Evolutionary conservation across 768 basidiomycete genomes (phyloP), one percentile per base, ranked within the genome.

Genomic region (Heimioporus sp.): DNA sequence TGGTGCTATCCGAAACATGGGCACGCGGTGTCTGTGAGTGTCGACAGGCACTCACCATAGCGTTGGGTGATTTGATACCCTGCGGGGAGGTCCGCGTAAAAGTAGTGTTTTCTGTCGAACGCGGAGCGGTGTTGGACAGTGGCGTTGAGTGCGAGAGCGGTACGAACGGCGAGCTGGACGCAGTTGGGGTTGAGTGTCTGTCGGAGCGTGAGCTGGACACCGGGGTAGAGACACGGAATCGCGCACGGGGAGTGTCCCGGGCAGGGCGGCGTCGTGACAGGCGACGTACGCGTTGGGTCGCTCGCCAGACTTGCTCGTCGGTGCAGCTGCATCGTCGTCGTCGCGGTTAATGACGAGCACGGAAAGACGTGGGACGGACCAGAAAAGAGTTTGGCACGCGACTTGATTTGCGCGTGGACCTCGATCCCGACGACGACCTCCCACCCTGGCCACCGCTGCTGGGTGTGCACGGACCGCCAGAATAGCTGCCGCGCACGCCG

Each of bases 1-100:
- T 0, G 94, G 92, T 32, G 85, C 94, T 97, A 20, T 30, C 48
- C 36, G 39, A 43, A 34, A 53, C 20, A 13, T 32, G 13, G 24
- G 24, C 24, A 7, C 24, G 24, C 24, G 5, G 35, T 13, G 16
- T 35, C 12, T 35, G 16, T 35, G 35, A 12, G 35, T 35, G 13
- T 35, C 13, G 5, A 35, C 7, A 13, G 11, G 16, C 21, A 64
- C 61, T 57, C 54, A 92, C 92, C 82, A 69, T 98, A 97, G 56
- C 92, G 89, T 65, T 98, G 95, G 0, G 95, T 99, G 55, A 99
- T 96, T 71, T 99, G 97, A 69, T 94, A 98, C 0, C 96, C 96
- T 5, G 87, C 78, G 0, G 97, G 94, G 34, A 97, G 78, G 68
- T 98, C 97, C 5, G 91, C 80, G 64, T 99, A 98, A 69, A 98